phyloP scores from a whole-genome alignment of 768 basidiomycete species.

The Auriculariales sp. region DNA sequence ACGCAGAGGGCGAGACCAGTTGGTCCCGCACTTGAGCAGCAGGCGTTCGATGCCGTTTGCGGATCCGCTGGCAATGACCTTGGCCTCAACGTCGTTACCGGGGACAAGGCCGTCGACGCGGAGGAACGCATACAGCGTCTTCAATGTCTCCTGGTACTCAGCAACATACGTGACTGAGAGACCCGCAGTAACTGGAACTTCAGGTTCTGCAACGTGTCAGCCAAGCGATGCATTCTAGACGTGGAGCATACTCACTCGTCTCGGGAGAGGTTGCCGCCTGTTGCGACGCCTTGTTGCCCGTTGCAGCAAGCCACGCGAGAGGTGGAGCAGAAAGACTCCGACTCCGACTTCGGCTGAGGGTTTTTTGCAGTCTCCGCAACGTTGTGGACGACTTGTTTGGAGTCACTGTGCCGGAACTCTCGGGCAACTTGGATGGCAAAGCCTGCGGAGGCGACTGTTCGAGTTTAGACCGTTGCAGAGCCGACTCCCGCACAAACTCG shows the following conservation, averaged over 20 bases:
- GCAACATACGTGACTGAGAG: constrained; percentile 38
- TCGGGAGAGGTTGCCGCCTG: neutral
- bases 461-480: no score
- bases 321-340: constrained; percentile 50
- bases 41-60: constrained; percentile 36
- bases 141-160: constrained; percentile 79
- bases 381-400: neutral
- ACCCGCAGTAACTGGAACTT: constrained; percentile 7
- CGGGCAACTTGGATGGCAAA: neutral
- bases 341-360: constrained; percentile 11
- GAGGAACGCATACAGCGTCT: constrained; percentile 64
- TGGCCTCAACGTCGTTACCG: constrained; percentile 35
- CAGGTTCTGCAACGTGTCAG: neutral
- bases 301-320: constrained; percentile 48
- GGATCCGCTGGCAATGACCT: constrained; percentile 44
- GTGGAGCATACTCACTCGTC: neutral
- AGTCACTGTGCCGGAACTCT: neutral
- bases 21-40: constrained; percentile 43
- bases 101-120: constrained; percentile 29
- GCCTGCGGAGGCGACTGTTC: neutral
- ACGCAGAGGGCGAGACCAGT: constrained; percentile 40
- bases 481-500: constrained; percentile 37
- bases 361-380: neutral
- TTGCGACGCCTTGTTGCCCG: constrained; percentile 1
- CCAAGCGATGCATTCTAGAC: neutral